Evolutionary conservation across 1,284 basidiomycete species (phyloP), one percentile per base, ranked within the genome.

Genomic region (Pseudozyma flocculosa): DNA sequence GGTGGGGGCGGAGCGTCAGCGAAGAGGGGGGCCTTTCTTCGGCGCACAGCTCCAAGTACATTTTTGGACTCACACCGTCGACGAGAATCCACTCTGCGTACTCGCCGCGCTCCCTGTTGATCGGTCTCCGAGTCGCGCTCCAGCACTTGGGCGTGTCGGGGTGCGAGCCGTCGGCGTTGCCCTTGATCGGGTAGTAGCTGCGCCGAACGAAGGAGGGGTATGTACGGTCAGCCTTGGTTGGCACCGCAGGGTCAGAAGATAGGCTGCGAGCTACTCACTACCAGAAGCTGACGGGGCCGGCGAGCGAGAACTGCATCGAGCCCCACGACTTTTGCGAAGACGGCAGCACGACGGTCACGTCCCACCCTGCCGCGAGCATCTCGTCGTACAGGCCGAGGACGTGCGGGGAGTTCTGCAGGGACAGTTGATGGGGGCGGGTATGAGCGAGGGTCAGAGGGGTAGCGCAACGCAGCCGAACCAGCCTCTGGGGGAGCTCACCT

Each of bases 321-420:
- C 74, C 74, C 68, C 75, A 66, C 17, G 59, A 66, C 45, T 61
- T 66, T 48, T 66, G 74, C 19, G 56, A 64, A 0, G 71, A 72
- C 13, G 75, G 75, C 5, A 78, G 58, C 9, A 76, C 71, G 7
- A 75, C 75, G 50, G 57, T 62, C 22, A 78, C 75, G 7, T 69
- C 50, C 71, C 73, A 76, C 2, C 74, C 75, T 4, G 66, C 45
- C 2, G 52, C 55, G 1, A 43, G 24, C 4, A 78, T 55, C 29
- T 54, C 48, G 37, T 66, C 45, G 43, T 70, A 76, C 26, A 78
- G 55, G 17, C 65, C 65, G 3, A 78, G 54, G 0, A 78, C 56
- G 53, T 78, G 73, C 1, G 75, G 75, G 2, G 73, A 76, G 4
- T 61, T 56, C 21, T 52, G 26, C 9, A 24, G 19, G 26, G 26